A percentile compares a stretch with the other conserved stretches of the same genome.
Conservation (phyloP, 192 early-diverging fungal species). For the Gigaspora rosea region DNA sequence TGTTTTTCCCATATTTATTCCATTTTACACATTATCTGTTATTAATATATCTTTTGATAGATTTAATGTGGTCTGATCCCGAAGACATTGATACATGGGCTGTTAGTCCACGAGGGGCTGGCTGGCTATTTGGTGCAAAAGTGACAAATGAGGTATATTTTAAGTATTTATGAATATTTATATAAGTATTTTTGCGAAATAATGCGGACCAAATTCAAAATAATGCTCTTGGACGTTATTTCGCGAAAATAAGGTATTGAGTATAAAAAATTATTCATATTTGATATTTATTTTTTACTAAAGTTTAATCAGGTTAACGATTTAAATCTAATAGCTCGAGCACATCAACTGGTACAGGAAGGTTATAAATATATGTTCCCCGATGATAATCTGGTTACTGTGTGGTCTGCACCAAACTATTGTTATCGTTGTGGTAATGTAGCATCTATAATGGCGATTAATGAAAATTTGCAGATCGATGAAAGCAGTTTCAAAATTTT, state of each 20-base stretch:
- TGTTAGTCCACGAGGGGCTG: conserved; percentile 88
- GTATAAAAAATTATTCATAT: not conserved
- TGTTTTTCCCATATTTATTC: not conserved
- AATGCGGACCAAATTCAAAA: too few relatives aligned
- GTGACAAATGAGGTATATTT: conserved; percentile 81
- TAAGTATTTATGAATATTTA: not conserved
- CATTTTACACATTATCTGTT: not conserved
- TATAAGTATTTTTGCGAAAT: not conserved
- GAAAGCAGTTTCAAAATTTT: conserved; percentile 95
- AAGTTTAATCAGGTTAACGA: conserved; percentile 93
- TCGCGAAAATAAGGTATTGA: too few relatives aligned
- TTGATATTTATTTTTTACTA: not conserved
- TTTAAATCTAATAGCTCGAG: conserved; percentile 86
- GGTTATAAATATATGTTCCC: conserved; percentile 95
- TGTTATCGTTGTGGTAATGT: conserved; percentile 98
- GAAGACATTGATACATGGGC: conserved; percentile 94
- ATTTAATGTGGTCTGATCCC: conserved; percentile 96
- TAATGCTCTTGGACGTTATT: too few relatives aligned
- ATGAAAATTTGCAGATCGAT: conserved; percentile 71
- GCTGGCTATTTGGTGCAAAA: conserved; percentile 94
- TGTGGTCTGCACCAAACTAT: conserved; percentile 97
- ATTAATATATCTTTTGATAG: conserved; percentile 42
- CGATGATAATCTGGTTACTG: conserved; percentile 93
- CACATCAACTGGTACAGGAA: conserved; percentile 98
- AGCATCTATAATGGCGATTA: conserved; percentile 89